Evolutionary conservation across 202 grass and related monocot genomes (phyloP), one percentile per base, ranked within the genome.

Genomic region (Elaeis oleifera): DNA sequence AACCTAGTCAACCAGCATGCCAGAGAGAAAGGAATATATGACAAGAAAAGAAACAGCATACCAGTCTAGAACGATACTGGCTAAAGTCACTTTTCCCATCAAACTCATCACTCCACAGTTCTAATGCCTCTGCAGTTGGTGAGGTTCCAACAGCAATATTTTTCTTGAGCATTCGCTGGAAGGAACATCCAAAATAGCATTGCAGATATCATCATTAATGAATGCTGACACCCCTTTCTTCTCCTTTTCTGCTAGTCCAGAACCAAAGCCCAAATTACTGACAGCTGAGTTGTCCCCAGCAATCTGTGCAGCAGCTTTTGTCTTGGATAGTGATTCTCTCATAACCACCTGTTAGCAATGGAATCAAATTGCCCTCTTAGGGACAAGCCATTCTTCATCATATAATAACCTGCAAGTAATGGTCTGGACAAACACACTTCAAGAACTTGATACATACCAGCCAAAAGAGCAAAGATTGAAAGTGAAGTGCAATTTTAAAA

Each of bases 121-220:
- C 92, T 70, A 91, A 73, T 52, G 81, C 36, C 4, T 87, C 75
- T 6, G 64, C 73, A 74, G 84, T 75, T 54, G 73, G 54, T 69
- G 18, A 16, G 54, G 20, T 53, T 28, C 1, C 19, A 55, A 59
- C 17, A n/a, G 59, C 61, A 24, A 57, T 70, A 73, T 70, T 85
- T 80, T 86, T 97, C 77, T 97, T 97, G 28, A 89, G 80, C 92
- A 97, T 91, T 81, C 82, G 91, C 83, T 84, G 79, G 62, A 97
- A 85, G 55, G 92, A 79, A 89, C 76, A 69, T 97, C 84, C 78
- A 97, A 78, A 72, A 97, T 75, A 77, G 73, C 71, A 67, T 68
- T 70, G 69, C 81, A 97, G 55, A 97, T 86, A 59, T 86, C 88
- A 84, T 97, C 84, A 50, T 82, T 86, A 58, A 97, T 76, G 65